phyloP scores from a whole-genome alignment of 1,284 basidiomycete species.

The Puccinia sorghi region DNA sequence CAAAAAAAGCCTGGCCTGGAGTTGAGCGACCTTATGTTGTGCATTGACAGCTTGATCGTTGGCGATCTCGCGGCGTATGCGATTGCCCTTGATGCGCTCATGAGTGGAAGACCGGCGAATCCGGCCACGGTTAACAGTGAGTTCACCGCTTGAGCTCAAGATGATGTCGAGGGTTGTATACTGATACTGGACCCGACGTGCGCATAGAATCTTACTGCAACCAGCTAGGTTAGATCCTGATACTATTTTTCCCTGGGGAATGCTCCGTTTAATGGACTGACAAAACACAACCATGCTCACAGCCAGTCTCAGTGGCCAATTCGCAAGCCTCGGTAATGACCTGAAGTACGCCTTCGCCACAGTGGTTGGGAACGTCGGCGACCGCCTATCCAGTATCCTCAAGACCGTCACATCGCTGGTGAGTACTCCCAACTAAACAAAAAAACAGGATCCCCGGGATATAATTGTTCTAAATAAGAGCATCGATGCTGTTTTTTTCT shows the following conservation, averaged over 20 bases:
- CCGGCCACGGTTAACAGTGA: conserved; percentile 19
- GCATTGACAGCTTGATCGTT: not conserved
- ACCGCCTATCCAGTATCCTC: not conserved
- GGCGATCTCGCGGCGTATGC: conserved; percentile 19
- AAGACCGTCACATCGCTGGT: conserved; percentile 13
- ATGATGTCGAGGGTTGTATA: no score
- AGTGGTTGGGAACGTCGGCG: not conserved
- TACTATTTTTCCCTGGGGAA: no score
- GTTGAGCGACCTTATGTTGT: not conserved
- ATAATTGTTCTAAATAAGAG: not conserved
- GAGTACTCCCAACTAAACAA: not conserved
- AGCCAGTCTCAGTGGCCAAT: conserved; percentile 1
- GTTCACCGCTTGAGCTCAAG: not conserved
- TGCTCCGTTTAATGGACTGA: no score
- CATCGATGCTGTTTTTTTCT: not conserved
- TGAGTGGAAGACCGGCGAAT: conserved; percentile 38
- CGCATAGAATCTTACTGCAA: conserved; percentile 11
- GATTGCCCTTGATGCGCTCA: conserved; percentile 13
- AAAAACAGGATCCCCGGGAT: not conserved
- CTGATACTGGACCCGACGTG: not conserved
- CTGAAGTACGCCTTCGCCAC: not conserved
- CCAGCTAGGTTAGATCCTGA: not conserved
- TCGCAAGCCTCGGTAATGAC: conserved; percentile 9
- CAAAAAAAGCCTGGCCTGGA: no score
- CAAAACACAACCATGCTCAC: no score